Evolutionary conservation across 2,329 filamentous ascomycete genomes (phyloP), one percentile per base, ranked within the genome.

Genomic region (Penicillium griseofulvum): DNA sequence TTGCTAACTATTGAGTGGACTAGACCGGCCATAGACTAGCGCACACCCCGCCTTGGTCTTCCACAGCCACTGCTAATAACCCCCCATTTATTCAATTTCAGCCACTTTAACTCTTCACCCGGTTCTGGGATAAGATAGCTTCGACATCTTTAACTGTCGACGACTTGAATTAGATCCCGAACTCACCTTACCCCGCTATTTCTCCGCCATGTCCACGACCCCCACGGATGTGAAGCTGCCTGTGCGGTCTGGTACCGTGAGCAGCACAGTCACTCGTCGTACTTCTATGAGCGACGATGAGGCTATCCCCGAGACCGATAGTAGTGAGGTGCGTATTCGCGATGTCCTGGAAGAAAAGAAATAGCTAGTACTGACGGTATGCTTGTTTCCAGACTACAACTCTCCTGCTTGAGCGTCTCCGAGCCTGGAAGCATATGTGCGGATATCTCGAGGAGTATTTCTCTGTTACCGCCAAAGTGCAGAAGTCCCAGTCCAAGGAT

Each of bases 341-440:
- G 10, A 22, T 48, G 10, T 16, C 17, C 24, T 17, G 22, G n/a
- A 22, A 39, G 5, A 45, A 38, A 28, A 43, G 17, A 19, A 45
- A 10, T 29, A 11, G 29, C 19, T 26, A 19, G 28, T 17, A 46
- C 56, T 57, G 31, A 64, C 46, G 26, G 29, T 19, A 14, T 36
- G 8, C 29, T 26, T 39, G 5, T 26, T 42, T 0, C 1, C 54
- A 90, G 87, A 89, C 88, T 22, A 86, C 87, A n/a, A 87, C 83
- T 38, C 82, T 97, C 47, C 87, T 99, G 61, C 82, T 87, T 52
- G 91, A 97, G 79, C 86, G 94, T 62, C 81, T 99, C 58, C 88
- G 90, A 68, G 94, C 94, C 44, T 99, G 91, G 91, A 97, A 97
- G 74, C 93, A 97, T 73, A 90, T 92, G 58, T 90, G 91, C 59